Evolutionary conservation across 345 rosid genomes (phyloP).

Genomic region (Euphorbia lathyris): DNA sequence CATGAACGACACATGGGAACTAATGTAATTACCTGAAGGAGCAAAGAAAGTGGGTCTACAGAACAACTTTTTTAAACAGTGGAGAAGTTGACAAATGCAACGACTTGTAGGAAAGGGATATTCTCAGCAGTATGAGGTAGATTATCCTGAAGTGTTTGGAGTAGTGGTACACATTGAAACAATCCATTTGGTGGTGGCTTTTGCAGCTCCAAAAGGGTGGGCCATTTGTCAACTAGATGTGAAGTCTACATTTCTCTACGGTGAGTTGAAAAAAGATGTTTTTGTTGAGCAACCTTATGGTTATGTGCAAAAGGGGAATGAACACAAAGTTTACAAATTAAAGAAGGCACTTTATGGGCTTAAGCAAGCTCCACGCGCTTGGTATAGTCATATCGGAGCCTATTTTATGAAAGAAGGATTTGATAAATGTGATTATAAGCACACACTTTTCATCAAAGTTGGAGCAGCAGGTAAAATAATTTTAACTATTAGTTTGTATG

Average conservation of each 20-base stretch:
- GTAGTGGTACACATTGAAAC: background rate
- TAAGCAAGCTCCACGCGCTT: too few relatives aligned
- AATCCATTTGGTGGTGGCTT: background rate
- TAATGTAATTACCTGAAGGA: conserved; percentile 6
- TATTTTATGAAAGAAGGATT: too few relatives aligned
- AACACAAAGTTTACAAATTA: too few relatives aligned
- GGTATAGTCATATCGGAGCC: too few relatives aligned
- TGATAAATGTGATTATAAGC: too few relatives aligned
- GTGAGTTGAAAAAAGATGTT: background rate
- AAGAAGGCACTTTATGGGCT: too few relatives aligned
- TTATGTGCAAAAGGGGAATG: too few relatives aligned
- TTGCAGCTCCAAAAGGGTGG: background rate
- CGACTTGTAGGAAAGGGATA: background rate
- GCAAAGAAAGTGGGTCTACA: conserved; percentile 2
- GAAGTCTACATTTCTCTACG: background rate
- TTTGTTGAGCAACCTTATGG: too few relatives aligned
- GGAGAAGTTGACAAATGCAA: background rate
- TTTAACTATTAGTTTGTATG: too few relatives aligned
- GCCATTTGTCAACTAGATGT: background rate
- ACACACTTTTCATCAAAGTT: too few relatives aligned
- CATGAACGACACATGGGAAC: too few relatives aligned
- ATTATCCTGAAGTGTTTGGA: background rate
- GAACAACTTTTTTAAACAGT: background rate
- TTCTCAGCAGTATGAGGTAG: background rate
- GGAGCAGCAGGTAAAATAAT: too few relatives aligned